A percentile compares a stretch with the other conserved stretches of the same genome.
Conservation (phyloP, 805 yeast genomes). For the Lipomyces japonicus region DNA sequence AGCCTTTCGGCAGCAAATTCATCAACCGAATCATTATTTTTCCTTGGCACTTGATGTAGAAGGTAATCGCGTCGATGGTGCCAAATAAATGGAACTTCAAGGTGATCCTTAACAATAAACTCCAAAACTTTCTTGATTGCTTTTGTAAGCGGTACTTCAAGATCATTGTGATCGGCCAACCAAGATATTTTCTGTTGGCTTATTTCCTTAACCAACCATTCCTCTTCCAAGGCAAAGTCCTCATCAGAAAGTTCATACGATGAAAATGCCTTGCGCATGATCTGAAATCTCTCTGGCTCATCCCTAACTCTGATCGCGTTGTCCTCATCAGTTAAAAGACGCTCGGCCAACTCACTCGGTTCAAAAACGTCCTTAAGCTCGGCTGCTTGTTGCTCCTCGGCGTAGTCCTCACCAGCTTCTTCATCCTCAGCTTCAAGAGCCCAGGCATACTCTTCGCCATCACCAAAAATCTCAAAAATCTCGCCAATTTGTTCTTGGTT, state of each 20-base stretch:
- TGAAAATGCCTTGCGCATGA: constrained; percentile 61
- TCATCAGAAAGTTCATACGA: constrained; percentile 59
- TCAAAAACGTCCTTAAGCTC: constrained; percentile 84
- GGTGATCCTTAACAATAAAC: constrained; percentile 69
- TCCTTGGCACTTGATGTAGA: constrained; percentile 49
- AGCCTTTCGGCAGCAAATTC: constrained; percentile 30
- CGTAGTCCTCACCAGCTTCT: constrained; percentile 42
- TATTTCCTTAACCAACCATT: constrained; percentile 73
- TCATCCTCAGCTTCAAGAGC: constrained; percentile 88
- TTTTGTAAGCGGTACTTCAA: constrained; percentile 48
- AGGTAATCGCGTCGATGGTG: constrained; percentile 90
- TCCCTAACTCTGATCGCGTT: constrained; percentile 81
- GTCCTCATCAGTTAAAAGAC: constrained; percentile 88
- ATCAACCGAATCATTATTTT: constrained; percentile 30
- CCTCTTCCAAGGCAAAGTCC: constrained; percentile 68
- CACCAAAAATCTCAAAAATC: constrained; percentile 91
- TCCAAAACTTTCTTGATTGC: constrained; percentile 69
- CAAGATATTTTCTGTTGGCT: constrained; percentile 52
- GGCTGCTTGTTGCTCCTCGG: constrained; percentile 34
- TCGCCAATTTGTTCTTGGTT: constrained; percentile 92
- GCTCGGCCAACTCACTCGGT: constrained; percentile 84
- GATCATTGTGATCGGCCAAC: constrained; percentile 40
- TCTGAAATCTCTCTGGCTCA: constrained; percentile 88
- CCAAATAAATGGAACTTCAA: constrained; percentile 94
- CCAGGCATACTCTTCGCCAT: constrained; percentile 97